Percentiles rank a stretch among this genome's conserved stretches.
These are phyloP conservation scores for Tylopilus intermedius DNA, from an alignment of 768 basidiomycete species.

Conservation along the genomic window DNA sequence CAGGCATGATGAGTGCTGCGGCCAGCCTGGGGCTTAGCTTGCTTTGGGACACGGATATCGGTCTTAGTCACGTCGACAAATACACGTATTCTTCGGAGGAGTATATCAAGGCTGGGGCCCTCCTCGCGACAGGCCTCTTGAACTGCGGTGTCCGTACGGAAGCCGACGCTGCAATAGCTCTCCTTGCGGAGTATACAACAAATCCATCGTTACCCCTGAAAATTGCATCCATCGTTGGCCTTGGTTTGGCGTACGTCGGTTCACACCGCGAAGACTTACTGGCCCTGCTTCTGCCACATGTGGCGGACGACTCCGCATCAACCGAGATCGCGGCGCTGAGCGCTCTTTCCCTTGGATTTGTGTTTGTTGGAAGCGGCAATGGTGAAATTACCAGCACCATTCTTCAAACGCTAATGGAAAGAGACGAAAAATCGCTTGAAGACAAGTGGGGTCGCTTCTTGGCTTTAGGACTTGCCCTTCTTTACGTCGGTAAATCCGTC, in stretches of 20 bases:
- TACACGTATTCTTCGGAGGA: conserved; percentile 97
- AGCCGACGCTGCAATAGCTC: conserved; percentile 85
- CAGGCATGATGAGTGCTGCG: conserved; percentile 94
- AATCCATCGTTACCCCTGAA: conserved; percentile 81
- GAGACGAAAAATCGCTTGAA: conserved; percentile 65
- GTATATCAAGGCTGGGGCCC: conserved; percentile 95
- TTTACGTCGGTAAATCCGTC: conserved; percentile 73
- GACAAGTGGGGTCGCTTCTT: conserved; percentile 96
- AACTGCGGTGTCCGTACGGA: conserved; percentile 88
- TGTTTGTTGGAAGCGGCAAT: conserved; percentile 92
- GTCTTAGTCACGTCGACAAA: conserved; percentile 91
- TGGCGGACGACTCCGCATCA: conserved; percentile 74
- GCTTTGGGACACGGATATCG: conserved; percentile 94
- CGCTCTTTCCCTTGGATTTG: conserved; percentile 86
- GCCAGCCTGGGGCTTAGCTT: conserved; percentile 91
- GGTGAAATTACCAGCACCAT: conserved; percentile 89
- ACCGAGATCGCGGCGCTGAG: conserved; percentile 89
- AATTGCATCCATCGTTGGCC: conserved; percentile 84
- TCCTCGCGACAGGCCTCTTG: conserved; percentile 90
- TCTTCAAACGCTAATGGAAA: conserved; percentile 87
- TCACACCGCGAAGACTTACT: conserved; percentile 85
- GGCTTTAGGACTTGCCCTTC: conserved; percentile 80
- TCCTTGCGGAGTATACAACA: conserved; percentile 85
- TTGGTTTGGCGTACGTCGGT: conserved; percentile 94
- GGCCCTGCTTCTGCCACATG: conserved; percentile 68